A percentile compares a stretch with the other conserved stretches of the same genome.
These are phyloP conservation scores for Xylaria longipes DNA, from an alignment of 495 filamentous ascomycete species.

Conservation along the genomic window DNA sequence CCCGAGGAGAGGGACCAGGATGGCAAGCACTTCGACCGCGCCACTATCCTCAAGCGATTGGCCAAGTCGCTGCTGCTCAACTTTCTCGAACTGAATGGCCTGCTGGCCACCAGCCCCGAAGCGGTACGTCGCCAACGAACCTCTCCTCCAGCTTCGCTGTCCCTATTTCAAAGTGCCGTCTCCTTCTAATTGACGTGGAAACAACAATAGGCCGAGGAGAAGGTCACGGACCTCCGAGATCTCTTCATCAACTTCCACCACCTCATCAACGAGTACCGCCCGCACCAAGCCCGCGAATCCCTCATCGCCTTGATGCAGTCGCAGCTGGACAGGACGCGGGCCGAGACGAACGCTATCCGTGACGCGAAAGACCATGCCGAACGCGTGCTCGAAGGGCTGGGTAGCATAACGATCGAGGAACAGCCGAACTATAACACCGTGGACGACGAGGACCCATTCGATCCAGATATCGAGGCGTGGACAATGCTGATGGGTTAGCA, in stretches of 20 bases:
- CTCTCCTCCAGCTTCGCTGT: neutral
- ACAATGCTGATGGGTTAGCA: neutral
- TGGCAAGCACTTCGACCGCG: constrained; percentile 66
- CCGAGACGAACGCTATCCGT: constrained; percentile 79
- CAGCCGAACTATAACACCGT: constrained; percentile 24
- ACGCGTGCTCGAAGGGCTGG: constrained; percentile 68
- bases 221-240: constrained; percentile 76
- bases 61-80: constrained; percentile 83
- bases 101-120: constrained; percentile 68
- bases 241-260: constrained; percentile 89
- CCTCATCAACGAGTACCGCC: constrained; percentile 90
- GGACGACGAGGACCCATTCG: constrained; percentile 26
- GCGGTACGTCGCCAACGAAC: constrained; percentile 43
- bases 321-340: constrained; percentile 72
- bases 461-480: constrained; percentile 21
- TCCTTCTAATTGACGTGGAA: constrained; percentile 17
- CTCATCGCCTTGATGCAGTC: constrained; percentile 92
- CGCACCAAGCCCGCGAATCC: constrained; percentile 92
- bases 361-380: constrained; percentile 75
- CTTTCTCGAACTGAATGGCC: constrained; percentile 79
- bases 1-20: constrained; percentile 49
- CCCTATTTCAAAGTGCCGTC: no score
- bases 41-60: constrained; percentile 76
- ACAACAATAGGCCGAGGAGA: constrained; percentile 55
- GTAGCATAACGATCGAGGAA: constrained; percentile 50